Conservation (phyloP, 495 filamentous ascomycete species). For the Aspergillus haitiensis region DNA sequence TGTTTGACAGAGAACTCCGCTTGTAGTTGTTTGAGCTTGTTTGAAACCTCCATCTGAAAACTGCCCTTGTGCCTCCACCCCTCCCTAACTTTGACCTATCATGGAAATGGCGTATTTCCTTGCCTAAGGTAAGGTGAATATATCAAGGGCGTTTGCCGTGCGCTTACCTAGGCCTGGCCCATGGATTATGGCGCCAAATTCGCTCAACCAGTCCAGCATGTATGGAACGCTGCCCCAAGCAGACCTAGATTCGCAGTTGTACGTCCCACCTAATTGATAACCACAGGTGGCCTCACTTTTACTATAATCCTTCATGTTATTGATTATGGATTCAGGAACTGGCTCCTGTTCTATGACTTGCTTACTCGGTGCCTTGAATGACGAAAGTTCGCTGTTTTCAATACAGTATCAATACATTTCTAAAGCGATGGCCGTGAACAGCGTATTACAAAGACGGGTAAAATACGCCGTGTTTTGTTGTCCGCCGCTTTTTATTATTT, state of each 20-base stretch:
- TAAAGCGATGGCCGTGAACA: conserved; percentile 12
- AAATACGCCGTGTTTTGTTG: conserved; percentile 5
- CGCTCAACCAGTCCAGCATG: neutral
- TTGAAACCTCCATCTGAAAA: neutral
- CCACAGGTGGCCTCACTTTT: conserved; percentile 19
- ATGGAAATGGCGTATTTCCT: neutral
- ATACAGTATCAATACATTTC: conserved; percentile 18
- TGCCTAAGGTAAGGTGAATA: conserved; percentile 12
- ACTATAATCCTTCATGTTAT: conserved; percentile 7
- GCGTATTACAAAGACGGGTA: conserved; percentile 22
- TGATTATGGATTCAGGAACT: conserved; percentile 6
- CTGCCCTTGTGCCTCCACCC: neutral
- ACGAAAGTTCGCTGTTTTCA: conserved; percentile 13
- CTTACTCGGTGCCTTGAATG: conserved; percentile 1
- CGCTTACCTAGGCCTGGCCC: too few relatives aligned
- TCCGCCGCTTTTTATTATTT: conserved; percentile 8
- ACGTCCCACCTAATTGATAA: conserved; percentile 11
- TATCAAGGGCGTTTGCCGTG: neutral
- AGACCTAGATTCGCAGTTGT: conserved; percentile 11
- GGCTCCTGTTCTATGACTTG: neutral
- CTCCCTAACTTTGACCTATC: conserved; percentile 7
- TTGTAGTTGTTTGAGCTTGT: neutral
- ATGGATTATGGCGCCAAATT: neutral
- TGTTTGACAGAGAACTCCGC: too few relatives aligned
- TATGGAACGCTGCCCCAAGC: conserved; percentile 13